A percentile compares a stretch with the other conserved stretches of the same genome.
phyloP scores from a whole-genome alignment of 352 stramenopile species.

The Plasmopara viticola region DNA sequence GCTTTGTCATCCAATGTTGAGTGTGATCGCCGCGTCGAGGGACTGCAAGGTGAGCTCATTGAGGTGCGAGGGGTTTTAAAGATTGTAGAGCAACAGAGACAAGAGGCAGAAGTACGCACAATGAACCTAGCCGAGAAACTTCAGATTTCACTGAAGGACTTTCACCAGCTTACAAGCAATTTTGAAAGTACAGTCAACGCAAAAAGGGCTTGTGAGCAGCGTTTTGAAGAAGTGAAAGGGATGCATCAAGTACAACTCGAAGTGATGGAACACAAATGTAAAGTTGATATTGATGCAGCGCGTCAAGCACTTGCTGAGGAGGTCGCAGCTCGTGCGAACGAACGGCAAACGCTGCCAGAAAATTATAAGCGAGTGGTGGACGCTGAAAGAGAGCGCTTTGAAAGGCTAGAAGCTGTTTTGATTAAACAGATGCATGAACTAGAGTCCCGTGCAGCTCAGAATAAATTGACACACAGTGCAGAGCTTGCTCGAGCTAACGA shows the following conservation, averaged over 20 bases:
- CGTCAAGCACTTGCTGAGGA: constrained; percentile 35
- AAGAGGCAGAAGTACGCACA: constrained; percentile 38
- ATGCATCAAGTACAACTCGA: constrained; percentile 48
- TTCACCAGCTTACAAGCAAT: constrained; percentile 59
- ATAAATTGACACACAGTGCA: constrained; percentile 34
- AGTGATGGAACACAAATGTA: constrained; percentile 52
- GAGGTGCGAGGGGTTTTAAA: constrained; percentile 17
- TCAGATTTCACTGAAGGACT: constrained; percentile 54
- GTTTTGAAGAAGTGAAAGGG: constrained; percentile 35
- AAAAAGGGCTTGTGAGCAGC: constrained; percentile 42
- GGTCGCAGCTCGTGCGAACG: constrained; percentile 28
- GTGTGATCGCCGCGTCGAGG: constrained; percentile 6
- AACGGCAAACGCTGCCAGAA: constrained; percentile 56
- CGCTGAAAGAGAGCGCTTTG: constrained; percentile 56
- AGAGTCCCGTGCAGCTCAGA: constrained; percentile 37
- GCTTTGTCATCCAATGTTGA: constrained; percentile 13
- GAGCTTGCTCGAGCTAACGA: constrained; percentile 34
- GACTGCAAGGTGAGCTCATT: constrained; percentile 23
- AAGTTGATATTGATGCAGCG: constrained; percentile 43
- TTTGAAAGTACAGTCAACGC: constrained; percentile 48
- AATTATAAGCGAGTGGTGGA: constrained; percentile 47
- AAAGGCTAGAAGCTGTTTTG: constrained; percentile 50
- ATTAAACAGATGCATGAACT: constrained; percentile 46
- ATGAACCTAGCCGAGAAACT: constrained; percentile 52
- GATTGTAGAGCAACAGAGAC: constrained; percentile 31